Conservation (phyloP, 805 yeast genomes). For the Suhomyces sp. region DNA sequence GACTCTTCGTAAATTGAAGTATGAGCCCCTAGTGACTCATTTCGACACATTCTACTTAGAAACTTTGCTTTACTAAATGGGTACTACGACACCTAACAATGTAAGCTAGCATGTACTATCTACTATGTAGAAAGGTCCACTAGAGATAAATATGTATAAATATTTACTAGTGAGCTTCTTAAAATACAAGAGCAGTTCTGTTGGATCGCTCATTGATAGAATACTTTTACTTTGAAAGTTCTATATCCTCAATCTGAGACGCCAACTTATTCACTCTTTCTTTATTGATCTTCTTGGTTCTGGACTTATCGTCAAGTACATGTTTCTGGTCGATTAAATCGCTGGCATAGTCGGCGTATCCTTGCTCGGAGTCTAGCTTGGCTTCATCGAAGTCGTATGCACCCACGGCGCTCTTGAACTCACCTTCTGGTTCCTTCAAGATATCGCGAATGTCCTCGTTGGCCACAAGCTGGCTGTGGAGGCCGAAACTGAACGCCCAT, state of each 20-base stretch:
- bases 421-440: conserved; percentile 29
- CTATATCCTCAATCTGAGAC: conserved; percentile 30
- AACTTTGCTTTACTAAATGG: no score
- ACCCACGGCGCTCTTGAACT: conserved; percentile 3
- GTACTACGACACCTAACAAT: no score
- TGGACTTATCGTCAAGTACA: conserved; percentile 28
- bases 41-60: no score
- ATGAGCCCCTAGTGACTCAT: no score
- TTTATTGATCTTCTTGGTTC: conserved; percentile 35
- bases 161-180: no score
- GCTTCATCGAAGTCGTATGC: conserved; percentile 6
- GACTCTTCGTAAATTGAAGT: no score
- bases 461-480: conserved; percentile 46
- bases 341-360: conserved; percentile 7
- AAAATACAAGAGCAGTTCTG: no score
- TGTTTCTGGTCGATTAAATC: conserved; percentile 7
- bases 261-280: conserved; percentile 34
- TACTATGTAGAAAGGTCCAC: no score
- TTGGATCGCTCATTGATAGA: no score
- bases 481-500: conserved; percentile 51
- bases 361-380: conserved; percentile 5
- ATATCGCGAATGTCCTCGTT: conserved; percentile 34
- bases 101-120: no score
- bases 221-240: conserved; percentile 10
- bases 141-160: no score